Evolutionary conservation across 805 yeast species (phyloP).

Genomic region (Komagataella ulmi): DNA sequence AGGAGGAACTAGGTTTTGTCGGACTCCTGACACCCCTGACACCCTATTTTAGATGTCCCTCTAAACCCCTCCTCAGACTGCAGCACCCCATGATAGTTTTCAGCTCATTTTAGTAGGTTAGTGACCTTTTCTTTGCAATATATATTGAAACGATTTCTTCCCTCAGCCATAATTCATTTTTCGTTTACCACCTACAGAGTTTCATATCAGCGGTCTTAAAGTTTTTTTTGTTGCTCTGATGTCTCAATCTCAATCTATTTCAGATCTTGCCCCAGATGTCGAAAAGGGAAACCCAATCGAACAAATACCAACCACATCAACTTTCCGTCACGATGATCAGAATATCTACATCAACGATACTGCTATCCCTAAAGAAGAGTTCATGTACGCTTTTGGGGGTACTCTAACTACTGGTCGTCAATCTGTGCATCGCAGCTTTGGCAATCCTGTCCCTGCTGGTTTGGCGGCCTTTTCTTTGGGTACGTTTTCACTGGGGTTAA

Average conservation of each 20-base stretch:
- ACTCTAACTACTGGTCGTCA: constrained; percentile 27
- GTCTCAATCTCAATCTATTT: neutral
- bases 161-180: neutral
- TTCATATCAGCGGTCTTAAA: neutral
- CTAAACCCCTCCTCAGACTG: neutral
- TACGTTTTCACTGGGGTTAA: constrained; percentile 33
- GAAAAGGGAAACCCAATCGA: neutral
- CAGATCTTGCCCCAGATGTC: neutral
- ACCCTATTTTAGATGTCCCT: neutral
- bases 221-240: too few relatives aligned
- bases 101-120: neutral
- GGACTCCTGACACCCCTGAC: neutral
- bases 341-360: constrained; percentile 26
- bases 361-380: constrained; percentile 37
- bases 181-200: neutral
- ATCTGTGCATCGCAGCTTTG: constrained; percentile 17
- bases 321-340: constrained; percentile 26
- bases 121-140: neutral
- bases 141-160: neutral
- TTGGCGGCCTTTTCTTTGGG: constrained; percentile 32
- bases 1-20: neutral
- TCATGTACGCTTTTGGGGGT: constrained; percentile 54
- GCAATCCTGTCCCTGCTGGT: constrained; percentile 43
- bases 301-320: constrained; percentile 5
- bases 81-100: neutral